Evolutionary conservation across 1,284 basidiomycete species (phyloP), one percentile per base, ranked within the genome.

Genomic region (Trichosporon sp.): DNA sequence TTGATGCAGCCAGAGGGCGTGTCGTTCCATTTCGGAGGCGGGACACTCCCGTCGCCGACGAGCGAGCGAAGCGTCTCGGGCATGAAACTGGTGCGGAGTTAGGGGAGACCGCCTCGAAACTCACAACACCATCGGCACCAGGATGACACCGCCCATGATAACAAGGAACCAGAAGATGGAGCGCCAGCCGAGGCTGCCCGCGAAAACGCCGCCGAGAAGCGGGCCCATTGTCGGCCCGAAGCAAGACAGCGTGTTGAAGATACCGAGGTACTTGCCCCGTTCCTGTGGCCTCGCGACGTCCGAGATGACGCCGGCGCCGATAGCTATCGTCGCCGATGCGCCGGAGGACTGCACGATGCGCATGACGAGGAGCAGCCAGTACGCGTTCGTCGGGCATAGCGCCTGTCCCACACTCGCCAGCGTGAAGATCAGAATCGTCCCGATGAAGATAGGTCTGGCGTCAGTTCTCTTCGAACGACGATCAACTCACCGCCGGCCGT

Each of bases 261-360:
- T 25, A 6, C 78, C 80, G 60, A 80, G 51, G 60, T 74, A 79
- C 42, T 68, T 74, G 3, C 80, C 80, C 35, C 80, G 64, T 65
- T 82, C 80, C 51, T 78, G 75, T 11, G 79, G 77, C 25, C 70
- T 69, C 4, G 80, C 74, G 15, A 82, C 75, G 67, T 82, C 80
- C 0, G 73, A 69, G 2, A 81, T 73, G 12, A 80, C 75, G 7
- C 80, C 80, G 8, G 77, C 74, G 12, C 78, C 78, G 12, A 82
- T 72, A 2, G 78, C 77, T 34, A 81, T 78, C 0, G 78, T 70
- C 2, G 78, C 75, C 12, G 77, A 77, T 0, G 75, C 78, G 2
- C 80, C 80, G 1, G 75, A 74, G 1, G 77, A 67, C 70, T 81
- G 80, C 8, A 81, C 47, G 38, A 76, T 75, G 12, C 80, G 74